These are phyloP conservation scores for Inga laurina DNA, from an alignment of 306 rosid species.

Conservation along the genomic window DNA sequence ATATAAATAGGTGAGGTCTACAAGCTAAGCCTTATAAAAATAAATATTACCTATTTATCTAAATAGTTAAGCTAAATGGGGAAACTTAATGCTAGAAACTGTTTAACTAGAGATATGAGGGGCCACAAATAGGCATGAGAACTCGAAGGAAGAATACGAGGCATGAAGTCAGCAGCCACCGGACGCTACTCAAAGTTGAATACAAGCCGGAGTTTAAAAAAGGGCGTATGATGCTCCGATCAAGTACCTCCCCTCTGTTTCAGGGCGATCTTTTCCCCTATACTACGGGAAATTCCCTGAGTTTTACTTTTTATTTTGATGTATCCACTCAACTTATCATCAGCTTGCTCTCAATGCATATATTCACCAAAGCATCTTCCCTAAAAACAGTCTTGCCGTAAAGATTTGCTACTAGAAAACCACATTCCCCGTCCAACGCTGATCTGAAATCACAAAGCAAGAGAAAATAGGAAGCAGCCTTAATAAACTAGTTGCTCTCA, in stretches of 20 bases:
- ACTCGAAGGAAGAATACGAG: slow-evolving; percentile 29
- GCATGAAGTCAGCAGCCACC: slow-evolving; percentile 35
- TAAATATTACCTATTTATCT: too few relatives aligned
- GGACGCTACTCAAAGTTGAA: slow-evolving; percentile 42
- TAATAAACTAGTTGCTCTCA: slow-evolving; percentile 23
- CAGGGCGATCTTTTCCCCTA: slow-evolving; percentile 97
- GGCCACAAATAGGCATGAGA: slow-evolving; percentile 37
- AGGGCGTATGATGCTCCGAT: slow-evolving; percentile 26
- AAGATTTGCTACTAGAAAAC: slow-evolving; percentile 89
- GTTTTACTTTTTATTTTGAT: slow-evolving; percentile 98
- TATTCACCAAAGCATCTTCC: slow-evolving; percentile 95
- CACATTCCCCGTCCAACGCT: slow-evolving; percentile 95
- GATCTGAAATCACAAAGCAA: slow-evolving; percentile 53
- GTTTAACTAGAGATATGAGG: slow-evolving; percentile 21
- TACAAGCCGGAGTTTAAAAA: slow-evolving; percentile 27
- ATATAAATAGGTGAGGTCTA: too few relatives aligned
- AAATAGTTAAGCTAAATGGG: neutral
- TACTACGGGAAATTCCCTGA: slow-evolving; percentile 95
- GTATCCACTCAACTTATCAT: slow-evolving; percentile 86
- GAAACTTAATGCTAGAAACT: neutral
- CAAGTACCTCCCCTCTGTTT: slow-evolving; percentile 86
- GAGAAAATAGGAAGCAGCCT: slow-evolving; percentile 20
- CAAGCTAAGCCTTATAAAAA: too few relatives aligned
- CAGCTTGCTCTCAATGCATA: slow-evolving; percentile 88
- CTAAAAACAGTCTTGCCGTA: slow-evolving; percentile 97